Evolutionary conservation across 306 rosid species (phyloP), one percentile per base, ranked within the genome.

Genomic region (Castanea sativa): DNA sequence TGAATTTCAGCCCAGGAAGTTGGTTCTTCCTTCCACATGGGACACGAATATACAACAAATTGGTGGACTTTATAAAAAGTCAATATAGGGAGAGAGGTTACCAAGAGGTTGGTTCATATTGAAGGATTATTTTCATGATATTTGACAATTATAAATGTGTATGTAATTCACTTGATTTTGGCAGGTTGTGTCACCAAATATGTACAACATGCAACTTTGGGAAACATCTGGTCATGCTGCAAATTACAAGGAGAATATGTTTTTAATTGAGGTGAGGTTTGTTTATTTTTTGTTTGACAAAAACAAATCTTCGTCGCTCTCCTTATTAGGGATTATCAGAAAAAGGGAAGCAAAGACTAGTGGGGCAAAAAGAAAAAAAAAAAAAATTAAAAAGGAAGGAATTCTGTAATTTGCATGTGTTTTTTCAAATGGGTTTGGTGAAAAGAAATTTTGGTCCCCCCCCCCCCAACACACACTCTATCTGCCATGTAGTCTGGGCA

Each of bases 21-120:
- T 94, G 99, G 99, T 94, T 94, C 88, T 94, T 94, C 74, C 97
- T 94, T 63, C 97, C 99, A 49, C 90, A 81, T 80, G 99, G 99
- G 38, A 69, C 97, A 57, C 90, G 92, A 67, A 80, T 94, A 72
- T 94, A 94, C 89, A 92, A 87, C 85, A 94, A 89, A 82, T 75
- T 94, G 20, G 90, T 90, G 92, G 88, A 84, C 2, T 94, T 94
- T 77, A 91, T 94, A 79, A 80, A 89, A 58, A 83, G 82, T 83
- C 97, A 90, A 80, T 94, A 94, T 82, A 90, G 88, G 84, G 87
- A 87, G 73, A 86, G 97, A 83, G 97, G 99, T 49, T 94, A 92
- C 88, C 92, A 90, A 76, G 99, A 94, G 99, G 99, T 94, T 78
- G 60, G 64, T 65, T 56, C 33, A 75, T 58, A 77, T 9, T 79